Percentiles rank a stretch among this genome's conserved stretches.
Conservation (phyloP, 805 yeast species). For the Candida ponderosae region DNA sequence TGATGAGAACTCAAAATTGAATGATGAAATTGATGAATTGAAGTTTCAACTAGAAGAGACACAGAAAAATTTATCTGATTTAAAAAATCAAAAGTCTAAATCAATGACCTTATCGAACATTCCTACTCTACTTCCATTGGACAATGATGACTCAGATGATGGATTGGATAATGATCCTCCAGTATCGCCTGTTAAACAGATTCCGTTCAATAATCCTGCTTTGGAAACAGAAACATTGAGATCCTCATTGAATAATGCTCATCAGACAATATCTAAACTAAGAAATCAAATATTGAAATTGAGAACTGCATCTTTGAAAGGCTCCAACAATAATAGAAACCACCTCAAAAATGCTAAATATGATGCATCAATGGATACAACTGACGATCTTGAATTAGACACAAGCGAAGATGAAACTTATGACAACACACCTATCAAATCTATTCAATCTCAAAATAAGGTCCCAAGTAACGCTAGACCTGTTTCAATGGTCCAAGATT, state of each 20-base stretch:
- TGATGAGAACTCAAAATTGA: conserved; percentile 60
- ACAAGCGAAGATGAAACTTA: too few species aligned
- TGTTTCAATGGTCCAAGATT: conserved; percentile 6
- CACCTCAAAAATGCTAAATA: conserved; percentile 3
- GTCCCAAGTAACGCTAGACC: conserved; percentile 10
- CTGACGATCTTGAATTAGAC: too few species aligned
- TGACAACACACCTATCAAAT: too few species aligned
- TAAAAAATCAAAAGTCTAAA: conserved; percentile 4
- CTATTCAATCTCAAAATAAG: too few species aligned
- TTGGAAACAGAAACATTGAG: conserved; percentile 61
- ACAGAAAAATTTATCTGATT: conserved; percentile 1
- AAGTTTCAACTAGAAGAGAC: conserved; percentile 12
- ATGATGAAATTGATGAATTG: conserved; percentile 27
- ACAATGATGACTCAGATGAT: conserved; percentile 25
- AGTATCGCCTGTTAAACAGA: conserved; percentile 24
- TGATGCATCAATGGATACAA: background rate
- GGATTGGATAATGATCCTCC: conserved; percentile 29
- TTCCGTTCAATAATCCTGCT: conserved; percentile 33
- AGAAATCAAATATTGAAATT: conserved; percentile 27
- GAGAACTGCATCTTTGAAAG: conserved; percentile 14
- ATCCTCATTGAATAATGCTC: conserved; percentile 58
- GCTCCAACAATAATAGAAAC: conserved; percentile 5
- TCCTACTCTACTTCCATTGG: conserved; percentile 17
- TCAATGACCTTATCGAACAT: conserved; percentile 9
- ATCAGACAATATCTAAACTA: conserved; percentile 52